Base-by-base conservation (phyloP, 140 eudicot genomes). In the Cichorium intybus region DNA sequence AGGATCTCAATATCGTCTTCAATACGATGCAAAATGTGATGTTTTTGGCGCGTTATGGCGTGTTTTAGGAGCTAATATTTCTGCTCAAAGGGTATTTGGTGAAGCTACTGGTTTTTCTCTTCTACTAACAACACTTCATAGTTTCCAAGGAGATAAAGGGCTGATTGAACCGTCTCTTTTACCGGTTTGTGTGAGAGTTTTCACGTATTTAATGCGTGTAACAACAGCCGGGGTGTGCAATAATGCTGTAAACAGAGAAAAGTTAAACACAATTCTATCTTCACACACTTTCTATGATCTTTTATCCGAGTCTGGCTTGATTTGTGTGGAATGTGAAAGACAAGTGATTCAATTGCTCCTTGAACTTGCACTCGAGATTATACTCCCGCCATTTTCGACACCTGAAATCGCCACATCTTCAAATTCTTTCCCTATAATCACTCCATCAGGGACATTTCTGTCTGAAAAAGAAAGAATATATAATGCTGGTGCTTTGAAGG, bases 101-200 rank as follows among this genome's bases (percentile, higher is more conserved):
- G 99, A 94, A 86, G 85, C 95, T 29, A 89, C 99, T 60, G 99
- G 99, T 22, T 94, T 94, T 55, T 94, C 99, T 54, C 87, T 94
- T 58, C 59, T 94, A 37, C 45, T 89, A 35, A 94, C 99, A 52
- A 84, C 94, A 21, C 93, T 94, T 22, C 97, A 94, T 55, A 72
- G 85, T 65, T 86, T 94, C 26, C 95, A 84, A 71, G 83, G 82
- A 68, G 87, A 85, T 46, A 85, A 77, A 46, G 82, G 75, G 52
- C 66, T 61, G n/a, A 45, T 10, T 7, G 79, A 77, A 33, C 78
- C 79, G n/a, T 73, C 87, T 34, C 74, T 50, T 53, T 43, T 65
- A 56, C 59, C 66, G 20, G 77, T 73, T 69, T 58, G 73, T 77
- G 71, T 74, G n/a, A 82, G 74, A 77, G 83, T 78, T 66, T 80